Evolutionary conservation across 2,329 filamentous ascomycete genomes (phyloP), one percentile per base, ranked within the genome.

Genomic region (Xylaria sp.): DNA sequence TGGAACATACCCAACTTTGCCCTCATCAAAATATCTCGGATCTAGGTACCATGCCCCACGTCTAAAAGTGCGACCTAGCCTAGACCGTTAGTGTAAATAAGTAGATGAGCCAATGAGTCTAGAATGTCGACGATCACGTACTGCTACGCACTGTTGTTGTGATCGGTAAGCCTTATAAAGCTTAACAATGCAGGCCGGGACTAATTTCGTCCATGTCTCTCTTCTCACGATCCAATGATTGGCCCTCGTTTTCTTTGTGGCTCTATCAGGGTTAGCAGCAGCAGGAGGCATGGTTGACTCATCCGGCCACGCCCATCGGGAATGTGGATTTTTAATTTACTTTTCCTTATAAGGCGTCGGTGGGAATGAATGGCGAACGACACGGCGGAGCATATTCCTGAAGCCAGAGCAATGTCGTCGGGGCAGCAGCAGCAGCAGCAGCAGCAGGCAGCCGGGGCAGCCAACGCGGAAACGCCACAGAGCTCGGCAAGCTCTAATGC

Each of bases 351-450:
- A 48, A 46, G 59, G 12, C 23, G n/a, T 33, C 28, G 52, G 7
- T 56, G n/a, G 18, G 28, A 48, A 73, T 71, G 28, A 48, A 73
- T 71, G 70, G 63, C 62, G 25, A 62, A 52, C 33, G 10, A 8
- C 10, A 13, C 56, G 8, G 28, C 66, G 25, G 69, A 68, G 55
- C 64, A 70, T 49, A 36, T 46, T 25, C 49, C 52, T 18, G 65
- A 72, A 31, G 60, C 67, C 58, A 68, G 66, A 33, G 60, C 69
- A 54, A 49, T 70, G 58, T 61, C 74, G 31, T 57, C 55, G 15
- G 28, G 18, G 10, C 62, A 65, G 46, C 52, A 55, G 8, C 49
- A 15, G 10, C 62, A 65, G 46, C 52, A 55, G 8, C 49, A 15
- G 10, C 62, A 65, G 46, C 52, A 55, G 8, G 41, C 49, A 33